These are phyloP conservation scores for Trichoderma aggressivum DNA, from an alignment of 2,329 filamentous ascomycete species.

Conservation along the genomic window DNA sequence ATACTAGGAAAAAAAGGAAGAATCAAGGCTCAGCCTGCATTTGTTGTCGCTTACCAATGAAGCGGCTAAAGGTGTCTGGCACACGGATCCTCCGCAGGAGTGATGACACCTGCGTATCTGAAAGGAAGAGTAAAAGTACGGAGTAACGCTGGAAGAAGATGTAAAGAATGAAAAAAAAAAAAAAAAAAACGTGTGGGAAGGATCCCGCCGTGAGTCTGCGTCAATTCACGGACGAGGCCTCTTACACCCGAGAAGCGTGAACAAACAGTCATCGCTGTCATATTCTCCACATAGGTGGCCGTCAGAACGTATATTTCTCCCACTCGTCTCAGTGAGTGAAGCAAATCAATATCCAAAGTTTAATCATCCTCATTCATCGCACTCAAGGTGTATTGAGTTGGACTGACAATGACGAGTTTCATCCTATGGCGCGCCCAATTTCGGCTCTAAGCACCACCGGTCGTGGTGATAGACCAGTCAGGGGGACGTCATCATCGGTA, in stretches of 20 bases:
- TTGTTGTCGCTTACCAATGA: background rate
- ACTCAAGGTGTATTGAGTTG: background rate
- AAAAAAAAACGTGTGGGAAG: background rate
- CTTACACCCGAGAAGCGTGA: background rate
- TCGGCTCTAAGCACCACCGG: constrained; percentile 45
- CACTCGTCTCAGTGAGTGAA: background rate
- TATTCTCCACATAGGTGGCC: background rate
- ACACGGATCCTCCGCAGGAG: constrained; percentile 20
- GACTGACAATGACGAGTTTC: constrained; percentile 25
- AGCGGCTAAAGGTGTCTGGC: constrained; percentile 11
- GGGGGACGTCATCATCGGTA: constrained; percentile 44
- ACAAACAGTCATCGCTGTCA: background rate
- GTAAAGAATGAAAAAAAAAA: background rate
- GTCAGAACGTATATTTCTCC: constrained; percentile 13
- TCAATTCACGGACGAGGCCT: background rate
- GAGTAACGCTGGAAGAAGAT: background rate
- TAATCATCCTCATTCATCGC: background rate
- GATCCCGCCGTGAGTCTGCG: background rate
- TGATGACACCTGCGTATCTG: constrained; percentile 17
- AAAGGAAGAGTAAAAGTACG: constrained; percentile 9
- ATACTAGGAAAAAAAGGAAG: constrained; percentile 1
- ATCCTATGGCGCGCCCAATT: constrained; percentile 56
- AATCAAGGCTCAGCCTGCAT: constrained; percentile 15
- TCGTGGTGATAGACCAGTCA: constrained; percentile 48
- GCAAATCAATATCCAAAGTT: background rate